phyloP scores from a whole-genome alignment of 2,329 filamentous ascomycete species.

The Fusarium sp. region DNA sequence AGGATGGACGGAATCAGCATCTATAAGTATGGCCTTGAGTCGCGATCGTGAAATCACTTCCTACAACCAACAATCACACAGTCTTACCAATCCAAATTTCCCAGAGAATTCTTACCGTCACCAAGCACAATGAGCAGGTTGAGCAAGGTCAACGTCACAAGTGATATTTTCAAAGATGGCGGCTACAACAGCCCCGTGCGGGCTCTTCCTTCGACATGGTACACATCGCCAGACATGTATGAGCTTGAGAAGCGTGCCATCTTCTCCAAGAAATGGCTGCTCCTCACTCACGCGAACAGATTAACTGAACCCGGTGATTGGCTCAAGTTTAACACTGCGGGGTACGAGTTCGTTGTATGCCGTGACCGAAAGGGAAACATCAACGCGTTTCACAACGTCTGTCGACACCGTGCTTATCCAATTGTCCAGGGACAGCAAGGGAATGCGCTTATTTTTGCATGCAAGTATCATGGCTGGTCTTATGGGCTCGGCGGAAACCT shows the following conservation, averaged over 20 bases:
- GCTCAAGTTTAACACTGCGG: slow-evolving; percentile 67
- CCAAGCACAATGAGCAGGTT: too few species aligned
- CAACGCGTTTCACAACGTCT: slow-evolving; percentile 74
- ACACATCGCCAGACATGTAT: slow-evolving; percentile 64
- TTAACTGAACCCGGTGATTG: slow-evolving; percentile 68
- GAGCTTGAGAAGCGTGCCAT: slow-evolving; percentile 70
- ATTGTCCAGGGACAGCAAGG: slow-evolving; percentile 65
- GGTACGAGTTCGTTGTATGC: slow-evolving; percentile 67
- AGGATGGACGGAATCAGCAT: too few species aligned
- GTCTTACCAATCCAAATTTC: too few species aligned
- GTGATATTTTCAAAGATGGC: too few species aligned
- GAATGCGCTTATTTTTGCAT: slow-evolving; percentile 66
- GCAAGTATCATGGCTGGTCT: slow-evolving; percentile 74
- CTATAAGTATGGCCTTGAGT: too few species aligned
- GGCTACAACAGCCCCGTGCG: slow-evolving; percentile 2
- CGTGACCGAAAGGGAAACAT: slow-evolving; percentile 57
- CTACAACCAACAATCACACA: too few species aligned
- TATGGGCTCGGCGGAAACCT: slow-evolving; percentile 71
- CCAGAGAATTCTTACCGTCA: too few species aligned
- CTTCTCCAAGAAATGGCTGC: slow-evolving; percentile 69
- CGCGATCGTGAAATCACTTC: too few species aligned
- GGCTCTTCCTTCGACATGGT: slow-evolving; percentile 66
- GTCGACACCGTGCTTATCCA: slow-evolving; percentile 72
- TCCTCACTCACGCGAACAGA: slow-evolving; percentile 66
- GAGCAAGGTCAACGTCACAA: too few species aligned